Evolutionary conservation across 2,329 filamentous ascomycete species (phyloP).

Genomic region (Microsporum audouinii): DNA sequence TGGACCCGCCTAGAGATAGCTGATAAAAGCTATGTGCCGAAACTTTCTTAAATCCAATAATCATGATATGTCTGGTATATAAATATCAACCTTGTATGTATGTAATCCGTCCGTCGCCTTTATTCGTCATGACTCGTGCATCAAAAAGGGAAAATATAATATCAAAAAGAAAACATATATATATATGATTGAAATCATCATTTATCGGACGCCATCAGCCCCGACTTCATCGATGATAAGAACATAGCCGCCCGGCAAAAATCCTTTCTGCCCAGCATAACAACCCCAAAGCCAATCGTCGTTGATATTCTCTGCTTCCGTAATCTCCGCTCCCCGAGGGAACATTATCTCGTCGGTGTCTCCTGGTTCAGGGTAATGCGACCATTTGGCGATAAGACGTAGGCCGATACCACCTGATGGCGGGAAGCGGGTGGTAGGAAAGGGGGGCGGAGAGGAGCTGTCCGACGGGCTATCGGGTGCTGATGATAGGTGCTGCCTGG

Average conservation of each 20-base stretch:
- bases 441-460: slow-evolving; percentile 3
- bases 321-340: slow-evolving; percentile 69
- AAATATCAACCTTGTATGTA: neutral
- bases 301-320: slow-evolving; percentile 76
- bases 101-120: neutral
- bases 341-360: slow-evolving; percentile 65
- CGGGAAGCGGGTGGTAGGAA: slow-evolving; percentile 44
- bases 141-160: neutral
- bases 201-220: neutral
- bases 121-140: neutral
- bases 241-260: slow-evolving; percentile 75
- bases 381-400: slow-evolving; percentile 56
- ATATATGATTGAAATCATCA: neutral
- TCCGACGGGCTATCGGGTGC: neutral
- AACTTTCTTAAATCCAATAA: neutral
- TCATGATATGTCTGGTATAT: neutral
- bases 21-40: neutral
- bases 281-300: slow-evolving; percentile 82
- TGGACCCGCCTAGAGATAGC: no score
- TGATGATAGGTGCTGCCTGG: neutral
- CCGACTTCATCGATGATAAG: slow-evolving; percentile 34
- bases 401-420: slow-evolving; percentile 64
- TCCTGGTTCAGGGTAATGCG: slow-evolving; percentile 57
- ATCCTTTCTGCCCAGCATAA: slow-evolving; percentile 66
- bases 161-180: neutral